These are phyloP conservation scores for Cylindricascospora bacillispora DNA, from an alignment of 1,139 yeast genomes.

Conservation along the genomic window DNA sequence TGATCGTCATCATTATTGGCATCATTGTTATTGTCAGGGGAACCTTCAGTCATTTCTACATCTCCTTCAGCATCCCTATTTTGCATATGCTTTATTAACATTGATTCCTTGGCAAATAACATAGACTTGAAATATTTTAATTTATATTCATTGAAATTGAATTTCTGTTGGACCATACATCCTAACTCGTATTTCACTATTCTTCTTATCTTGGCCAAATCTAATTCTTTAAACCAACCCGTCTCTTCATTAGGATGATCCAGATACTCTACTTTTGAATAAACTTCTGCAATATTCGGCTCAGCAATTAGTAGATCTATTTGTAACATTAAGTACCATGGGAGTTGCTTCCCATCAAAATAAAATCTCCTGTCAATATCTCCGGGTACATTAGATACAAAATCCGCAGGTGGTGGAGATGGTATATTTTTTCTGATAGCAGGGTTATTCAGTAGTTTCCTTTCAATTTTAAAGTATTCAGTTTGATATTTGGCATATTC, in stretches of 20 bases:
- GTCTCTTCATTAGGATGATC: constrained; percentile 36
- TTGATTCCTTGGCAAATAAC: constrained; percentile 24
- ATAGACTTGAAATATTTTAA: constrained; percentile 27
- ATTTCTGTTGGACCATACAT: constrained; percentile 34
- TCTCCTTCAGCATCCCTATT: constrained; percentile 18
- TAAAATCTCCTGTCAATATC: constrained; percentile 34
- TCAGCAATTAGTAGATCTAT: constrained; percentile 67
- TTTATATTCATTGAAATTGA: constrained; percentile 33
- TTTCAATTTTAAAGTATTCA: constrained; percentile 50
- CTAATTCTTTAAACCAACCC: constrained; percentile 68
- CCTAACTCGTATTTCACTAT: constrained; percentile 63
- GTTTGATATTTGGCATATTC: constrained; percentile 62
- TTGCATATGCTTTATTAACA: constrained; percentile 8
- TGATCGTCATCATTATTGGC: constrained; percentile 23
- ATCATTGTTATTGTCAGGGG: constrained; percentile 11
- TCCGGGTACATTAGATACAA: constrained; percentile 21
- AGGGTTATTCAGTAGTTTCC: constrained; percentile 18
- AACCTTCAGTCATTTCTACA: constrained; percentile 10
- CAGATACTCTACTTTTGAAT: constrained; percentile 32
- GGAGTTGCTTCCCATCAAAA: constrained; percentile 63
- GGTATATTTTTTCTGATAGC: constrained; percentile 33
- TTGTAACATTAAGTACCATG: constrained; percentile 62
- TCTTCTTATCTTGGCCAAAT: constrained; percentile 51
- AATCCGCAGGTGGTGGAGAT: constrained; percentile 25
- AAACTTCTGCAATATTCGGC: constrained; percentile 40